Evolutionary conservation across 345 rosid species (phyloP), one percentile per base, ranked within the genome.

Genomic region (Erucastrum elatum): DNA sequence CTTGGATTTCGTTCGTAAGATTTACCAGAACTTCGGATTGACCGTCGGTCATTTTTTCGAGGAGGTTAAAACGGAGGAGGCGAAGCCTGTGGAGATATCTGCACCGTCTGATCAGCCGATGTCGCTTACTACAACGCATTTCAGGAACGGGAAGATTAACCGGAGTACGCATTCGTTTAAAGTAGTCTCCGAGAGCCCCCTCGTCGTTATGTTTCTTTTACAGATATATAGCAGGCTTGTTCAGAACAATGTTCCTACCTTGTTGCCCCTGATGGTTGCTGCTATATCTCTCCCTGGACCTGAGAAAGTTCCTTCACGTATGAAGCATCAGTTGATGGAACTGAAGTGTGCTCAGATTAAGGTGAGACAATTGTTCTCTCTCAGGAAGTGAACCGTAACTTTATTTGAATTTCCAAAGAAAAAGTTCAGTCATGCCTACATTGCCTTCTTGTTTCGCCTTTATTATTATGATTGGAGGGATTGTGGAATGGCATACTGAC

Each of bases 261-360:
- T 96, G 85, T 76, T 96, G 85, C 99, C 98, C 72, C 75, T 91
- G 81, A 96, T 96, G 99, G 96, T 93, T 84, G 84, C 90, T 82
- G 98, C 98, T 56, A 96, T 96, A 81, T 93, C 99, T 82, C 87
- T 96, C 72, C 88, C 90, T 21, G 96, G 99, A 26, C 99, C 99
- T 68, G 96, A 96, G 68, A 91, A 85, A 84, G 92, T 96, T 80
- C 89, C 90, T 76, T 76, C 97, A 44, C 90, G 79, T 85, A 76
- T 96, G 87, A 93, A 89, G 86, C 77, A 84, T 75, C 94, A 89
- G 58, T 93, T 93, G 81, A 83, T 90, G 63, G 99, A 96, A 84
- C 83, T 96, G 79, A 96, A 96, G 83, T 96, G 97, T 78, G 96
- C 99, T 35, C 99, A 93, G 82, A 98, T 91, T 87, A 96, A 96